Base-by-base conservation (phyloP, 495 filamentous ascomycete species). In the Lentithecium fluviatile region DNA sequence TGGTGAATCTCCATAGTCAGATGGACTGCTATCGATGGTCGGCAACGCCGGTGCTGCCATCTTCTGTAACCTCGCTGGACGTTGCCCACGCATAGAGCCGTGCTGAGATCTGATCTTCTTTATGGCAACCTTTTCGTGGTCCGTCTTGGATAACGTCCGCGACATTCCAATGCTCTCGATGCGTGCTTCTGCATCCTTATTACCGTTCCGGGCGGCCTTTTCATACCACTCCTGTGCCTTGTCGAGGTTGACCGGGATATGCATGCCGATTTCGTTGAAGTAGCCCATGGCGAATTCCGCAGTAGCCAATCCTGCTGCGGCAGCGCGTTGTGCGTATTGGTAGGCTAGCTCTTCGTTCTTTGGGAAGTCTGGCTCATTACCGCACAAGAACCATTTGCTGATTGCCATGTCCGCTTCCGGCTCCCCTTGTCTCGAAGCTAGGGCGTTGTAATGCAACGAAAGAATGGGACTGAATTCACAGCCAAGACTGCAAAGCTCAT, bases 351-450 rank as follows among this genome's bases (percentile, higher is more conserved):
- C 86, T 73, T 98, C 95, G 68, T 96, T 97, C 79, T 97, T 97
- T 40, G 89, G 83, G 70, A 98, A 97, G 6, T 91, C 79, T 23
- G 84, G 84, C 70, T 97, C 92, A 63, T 91, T 90, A 7, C 94
- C 94, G 69, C 94, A 97, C 24, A 98, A 79, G 74, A 97, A 97
- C 94, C 94, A 98, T 74, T 97, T 95, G 70, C 92, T 97, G 59
- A 98, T 93, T 23, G 91, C 90, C 82, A 98, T 91, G 52, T 96
- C 90, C 0, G 93, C 94, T 68, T 97, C 94, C 0, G 89, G 76
- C 66, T 97, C 91, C 8, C 85, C 85, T 74, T 97, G 95, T 40
- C 88, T 85, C 3, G 94, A 87, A 19, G 94, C 95, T 40, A 98
- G 80, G 53, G 90, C 91, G 71, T 97, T 96, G 73, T 98, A 98